Evolutionary conservation across 257 asterid genomes (phyloP).

Genomic region (Hygrophila difformis): DNA sequence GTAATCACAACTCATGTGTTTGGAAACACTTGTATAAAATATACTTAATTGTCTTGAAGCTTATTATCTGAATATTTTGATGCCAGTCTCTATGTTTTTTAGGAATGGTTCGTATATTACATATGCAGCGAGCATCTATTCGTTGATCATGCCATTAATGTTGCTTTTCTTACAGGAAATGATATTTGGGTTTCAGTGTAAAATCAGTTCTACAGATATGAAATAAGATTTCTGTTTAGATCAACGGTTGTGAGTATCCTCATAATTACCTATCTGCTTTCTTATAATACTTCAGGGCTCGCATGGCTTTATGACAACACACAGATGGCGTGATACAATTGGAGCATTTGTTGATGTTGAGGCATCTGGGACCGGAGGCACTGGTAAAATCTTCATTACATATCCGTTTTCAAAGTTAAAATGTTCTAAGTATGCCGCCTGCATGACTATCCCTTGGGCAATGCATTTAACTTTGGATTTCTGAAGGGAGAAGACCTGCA

Average conservation of each 20-base stretch:
- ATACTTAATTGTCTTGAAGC: not conserved
- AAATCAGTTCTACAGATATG: slow-evolving; percentile 2
- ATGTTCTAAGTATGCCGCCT: too few relatives aligned
- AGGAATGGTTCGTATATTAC: not conserved
- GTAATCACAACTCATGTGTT: not conserved
- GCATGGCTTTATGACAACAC: slow-evolving; percentile 93
- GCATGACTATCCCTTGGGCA: too few relatives aligned
- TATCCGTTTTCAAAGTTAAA: too few relatives aligned
- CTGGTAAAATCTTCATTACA: slow-evolving; percentile 72
- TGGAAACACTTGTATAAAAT: not conserved
- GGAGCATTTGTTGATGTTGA: slow-evolving; percentile 86
- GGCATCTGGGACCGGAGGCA: slow-evolving; percentile 98
- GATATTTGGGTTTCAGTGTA: slow-evolving; percentile 2
- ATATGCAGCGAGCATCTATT: not conserved
- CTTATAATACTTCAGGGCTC: slow-evolving; percentile 63
- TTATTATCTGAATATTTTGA: slow-evolving; percentile 1
- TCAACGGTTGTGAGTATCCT: slow-evolving; percentile 4
- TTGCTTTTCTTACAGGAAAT: slow-evolving; percentile 7
- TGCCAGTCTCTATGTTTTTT: not conserved
- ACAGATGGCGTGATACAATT: slow-evolving; percentile 84
- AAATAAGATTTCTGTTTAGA: not conserved
- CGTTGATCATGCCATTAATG: slow-evolving; percentile 4
- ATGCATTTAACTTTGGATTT: not conserved
- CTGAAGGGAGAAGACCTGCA: not conserved
- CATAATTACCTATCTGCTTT: slow-evolving; percentile 14